Evolutionary conservation across 2,329 filamentous ascomycete species (phyloP), one percentile per base, ranked within the genome.

Genomic region (Zasmidium citrigriseum): DNA sequence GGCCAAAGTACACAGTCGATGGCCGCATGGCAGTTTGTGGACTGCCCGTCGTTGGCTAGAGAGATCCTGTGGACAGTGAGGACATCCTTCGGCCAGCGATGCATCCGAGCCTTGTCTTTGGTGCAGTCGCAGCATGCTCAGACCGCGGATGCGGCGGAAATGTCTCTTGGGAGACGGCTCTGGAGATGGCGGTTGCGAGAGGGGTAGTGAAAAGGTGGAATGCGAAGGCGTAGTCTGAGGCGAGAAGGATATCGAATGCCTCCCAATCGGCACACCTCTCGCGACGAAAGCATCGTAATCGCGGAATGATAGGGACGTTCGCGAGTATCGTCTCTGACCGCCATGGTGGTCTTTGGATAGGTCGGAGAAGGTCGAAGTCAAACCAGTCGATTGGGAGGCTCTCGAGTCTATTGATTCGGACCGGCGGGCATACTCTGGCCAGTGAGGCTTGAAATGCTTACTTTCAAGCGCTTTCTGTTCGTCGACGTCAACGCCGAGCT

Each of bases 211-310:
- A 25, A 70, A 67, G 11, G 68, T 64, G 7, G 72, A 71, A 20
- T 67, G 63, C 4, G 67, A 67, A 14, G 70, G 70, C 22, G 70
- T 68, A 3, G 67, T 59, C 16, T 64, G 59, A 20, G 70, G 67
- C 20, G 70, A 70, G 58, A 69, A 69, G 12, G 65, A 68, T 2
- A 70, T 56, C 7, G 70, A 72, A 16, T 67, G 57, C 34, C 66
- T 59, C 18, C 64, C 66, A 24, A 66, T 58, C 9, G 62, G 54
- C 7, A 61, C 60, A 4, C 69, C 66, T 22, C 68, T 63, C 14
- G 67, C 62, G 20, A 74, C 55, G 55, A 72, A 70, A 4, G 65
- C 65, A 58, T 73, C 72, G 52, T 73, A 73, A 54, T 74, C 71
- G 47, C 65, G 67, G 50, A 72, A 68, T 3, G 68, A 73, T 9